A percentile compares a stretch with the other conserved stretches of the same genome.
Evolutionary conservation across 208 protist genomes (phyloP).

Genomic region (Leishmania braziliensis): DNA sequence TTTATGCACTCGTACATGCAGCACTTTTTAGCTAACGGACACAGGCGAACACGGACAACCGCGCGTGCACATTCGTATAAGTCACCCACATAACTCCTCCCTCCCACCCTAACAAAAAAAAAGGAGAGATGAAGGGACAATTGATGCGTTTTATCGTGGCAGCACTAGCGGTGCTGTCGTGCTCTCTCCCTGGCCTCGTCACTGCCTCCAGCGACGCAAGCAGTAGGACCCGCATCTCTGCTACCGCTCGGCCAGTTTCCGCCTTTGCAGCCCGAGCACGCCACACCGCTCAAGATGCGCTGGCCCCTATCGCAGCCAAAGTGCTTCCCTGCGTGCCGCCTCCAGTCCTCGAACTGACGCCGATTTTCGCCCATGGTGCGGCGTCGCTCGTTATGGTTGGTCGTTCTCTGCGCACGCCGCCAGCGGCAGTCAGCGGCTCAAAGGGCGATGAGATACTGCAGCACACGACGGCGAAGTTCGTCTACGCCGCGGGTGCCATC

Average conservation of each 20-base stretch:
- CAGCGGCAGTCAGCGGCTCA: constrained; percentile 14
- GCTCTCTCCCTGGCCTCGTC: neutral
- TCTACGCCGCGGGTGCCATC: constrained; percentile 53
- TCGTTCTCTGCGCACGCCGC: constrained; percentile 22
- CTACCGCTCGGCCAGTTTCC: neutral
- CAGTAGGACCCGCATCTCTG: neutral
- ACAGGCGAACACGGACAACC: neutral
- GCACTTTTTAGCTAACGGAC: neutral
- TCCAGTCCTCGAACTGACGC: constrained; percentile 13
- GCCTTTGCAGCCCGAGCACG: neutral
- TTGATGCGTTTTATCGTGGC: neutral
- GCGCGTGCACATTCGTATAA: neutral
- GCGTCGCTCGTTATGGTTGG: constrained; percentile 44
- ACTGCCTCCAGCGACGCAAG: neutral
- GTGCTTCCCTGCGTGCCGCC: constrained; percentile 9
- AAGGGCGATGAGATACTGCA: constrained; percentile 24
- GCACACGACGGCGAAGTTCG: constrained; percentile 61
- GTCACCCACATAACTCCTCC: constrained; percentile 1
- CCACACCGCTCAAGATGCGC: neutral
- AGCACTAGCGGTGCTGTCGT: neutral
- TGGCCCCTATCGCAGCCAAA: constrained; percentile 6
- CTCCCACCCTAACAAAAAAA: no score
- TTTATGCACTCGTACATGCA: neutral
- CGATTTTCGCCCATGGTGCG: constrained; percentile 41
- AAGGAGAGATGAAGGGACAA: neutral